Conservation (phyloP, 129 eudicot genomes). For the carrot (Daucus carota) region DNA sequence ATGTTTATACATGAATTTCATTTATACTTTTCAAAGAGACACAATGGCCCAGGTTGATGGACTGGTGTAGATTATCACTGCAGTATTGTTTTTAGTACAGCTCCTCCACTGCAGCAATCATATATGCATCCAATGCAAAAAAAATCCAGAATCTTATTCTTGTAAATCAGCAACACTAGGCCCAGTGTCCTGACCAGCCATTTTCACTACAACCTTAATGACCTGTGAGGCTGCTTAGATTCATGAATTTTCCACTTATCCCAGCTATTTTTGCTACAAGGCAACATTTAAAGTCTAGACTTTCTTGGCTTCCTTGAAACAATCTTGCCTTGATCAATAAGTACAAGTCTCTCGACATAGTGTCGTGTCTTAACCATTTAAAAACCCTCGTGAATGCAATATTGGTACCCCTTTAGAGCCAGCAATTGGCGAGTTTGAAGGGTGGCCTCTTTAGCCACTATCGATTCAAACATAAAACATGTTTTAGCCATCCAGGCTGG, state of each 20-base stretch:
- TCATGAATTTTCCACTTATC: not conserved
- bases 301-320: not conserved
- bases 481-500: not conserved
- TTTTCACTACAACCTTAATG: conserved; percentile 12
- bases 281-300: not conserved
- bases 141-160: not conserved
- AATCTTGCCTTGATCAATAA: not conserved
- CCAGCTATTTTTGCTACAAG: not conserved
- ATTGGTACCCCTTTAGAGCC: not conserved
- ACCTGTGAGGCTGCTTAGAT: conserved; percentile 14
- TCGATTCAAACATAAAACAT: not conserved
- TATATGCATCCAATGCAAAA: not conserved
- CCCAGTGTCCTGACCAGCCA: conserved; percentile 6
- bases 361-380: not conserved
- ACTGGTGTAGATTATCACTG: not conserved
- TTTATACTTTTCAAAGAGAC: not conserved
- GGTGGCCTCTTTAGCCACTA: not conserved
- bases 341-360: not conserved
- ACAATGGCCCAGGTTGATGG: conserved; percentile 6
- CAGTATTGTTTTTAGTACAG: not conserved
- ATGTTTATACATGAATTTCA: too few species aligned
- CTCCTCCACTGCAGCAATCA: conserved; percentile 8
- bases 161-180: not conserved
- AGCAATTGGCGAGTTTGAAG: not conserved
- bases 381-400: not conserved